These are phyloP conservation scores for Coniferiporia weirii DNA, from an alignment of 1,284 basidiomycete species.

Conservation along the genomic window DNA sequence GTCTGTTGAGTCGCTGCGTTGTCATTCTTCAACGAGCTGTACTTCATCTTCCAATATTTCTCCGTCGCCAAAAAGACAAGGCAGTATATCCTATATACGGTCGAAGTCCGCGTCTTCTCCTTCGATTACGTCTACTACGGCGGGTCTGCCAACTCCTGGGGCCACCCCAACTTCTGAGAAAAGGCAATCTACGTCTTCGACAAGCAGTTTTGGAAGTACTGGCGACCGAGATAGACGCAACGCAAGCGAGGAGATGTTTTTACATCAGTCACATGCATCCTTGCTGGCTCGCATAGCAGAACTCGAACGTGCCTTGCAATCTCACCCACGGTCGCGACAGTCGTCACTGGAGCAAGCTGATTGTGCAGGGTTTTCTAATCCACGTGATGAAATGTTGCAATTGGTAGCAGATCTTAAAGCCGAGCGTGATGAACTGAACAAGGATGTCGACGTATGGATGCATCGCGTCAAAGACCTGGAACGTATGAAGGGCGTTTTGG, in stretches of 20 bases:
- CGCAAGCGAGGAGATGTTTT: conserved; percentile 72
- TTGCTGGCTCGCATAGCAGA: conserved; percentile 75
- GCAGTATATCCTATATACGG: conserved; percentile 70
- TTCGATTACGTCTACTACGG: conserved; percentile 33
- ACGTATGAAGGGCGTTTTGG: conserved; percentile 35
- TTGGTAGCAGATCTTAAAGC: conserved; percentile 70
- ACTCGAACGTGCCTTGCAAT: conserved; percentile 62
- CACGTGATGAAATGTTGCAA: conserved; percentile 68
- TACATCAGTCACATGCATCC: conserved; percentile 74
- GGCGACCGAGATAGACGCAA: conserved; percentile 42
- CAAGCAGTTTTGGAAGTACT: conserved; percentile 28
- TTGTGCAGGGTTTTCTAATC: conserved; percentile 34
- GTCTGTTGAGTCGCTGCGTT: background rate
- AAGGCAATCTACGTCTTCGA: conserved; percentile 35
- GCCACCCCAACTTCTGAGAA: conserved; percentile 58
- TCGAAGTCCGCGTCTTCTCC: conserved; percentile 30
- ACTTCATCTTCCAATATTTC: conserved; percentile 18
- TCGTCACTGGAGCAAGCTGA: conserved; percentile 47
- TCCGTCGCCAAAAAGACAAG: conserved; percentile 33
- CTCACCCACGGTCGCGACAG: conserved; percentile 47
- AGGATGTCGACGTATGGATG: conserved; percentile 73
- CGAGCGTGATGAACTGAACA: conserved; percentile 73
- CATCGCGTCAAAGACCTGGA: conserved; percentile 63
- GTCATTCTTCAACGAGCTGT: conserved; percentile 19
- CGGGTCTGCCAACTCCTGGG: conserved; percentile 63